Base-by-base conservation (phyloP, 1,284 basidiomycete species). In the Irpex lacteus region DNA sequence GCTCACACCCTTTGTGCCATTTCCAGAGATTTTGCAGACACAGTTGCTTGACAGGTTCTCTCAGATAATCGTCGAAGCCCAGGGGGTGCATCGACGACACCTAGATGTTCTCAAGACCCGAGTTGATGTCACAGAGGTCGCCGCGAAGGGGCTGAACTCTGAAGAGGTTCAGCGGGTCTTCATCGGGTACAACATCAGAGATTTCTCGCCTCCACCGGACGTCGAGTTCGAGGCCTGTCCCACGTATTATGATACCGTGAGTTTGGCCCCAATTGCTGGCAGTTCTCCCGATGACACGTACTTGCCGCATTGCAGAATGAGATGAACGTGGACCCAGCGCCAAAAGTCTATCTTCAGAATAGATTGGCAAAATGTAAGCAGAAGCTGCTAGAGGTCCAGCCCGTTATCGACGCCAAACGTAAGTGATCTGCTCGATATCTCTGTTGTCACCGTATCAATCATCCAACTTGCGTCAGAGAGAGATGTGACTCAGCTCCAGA, bases 311-410 rank as follows among this genome's bases (percentile, higher is more conserved):
- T 62, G 57, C 64, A 92, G 90, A 80, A 78, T 44, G 84, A 82
- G 7, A 83, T 92, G 74, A 88, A 78, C 68, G 73, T 86, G 21
- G 91, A 92, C 54, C 75, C 83, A 19, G 82, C 82, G 8, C 86
- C 92, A 0, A 93, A 91, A 74, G 80, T 92, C 1, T 85, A 90
- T 70, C 77, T 94, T 15, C 91, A 94, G 76, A 94, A 94, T 72
- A 89, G 88, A 67, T 80, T 94, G n/a, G 76, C 76, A 61, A 82
- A 81, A 62, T 85, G 83, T 62, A 81, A 84, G 63, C 76, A 75
- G 47, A 90, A 89, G 73, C 70, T 91, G 13, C 72, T 78, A 62
- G 91, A 94, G 67, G 70, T 92, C 13, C 74, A 70, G 15, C 80
- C 87, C 1, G 70, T 87, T 8, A 79, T 92, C 15, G 78, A 82